Evolutionary conservation across 257 asterid genomes (phyloP).

Genomic region (Nicotiana tabacum): DNA sequence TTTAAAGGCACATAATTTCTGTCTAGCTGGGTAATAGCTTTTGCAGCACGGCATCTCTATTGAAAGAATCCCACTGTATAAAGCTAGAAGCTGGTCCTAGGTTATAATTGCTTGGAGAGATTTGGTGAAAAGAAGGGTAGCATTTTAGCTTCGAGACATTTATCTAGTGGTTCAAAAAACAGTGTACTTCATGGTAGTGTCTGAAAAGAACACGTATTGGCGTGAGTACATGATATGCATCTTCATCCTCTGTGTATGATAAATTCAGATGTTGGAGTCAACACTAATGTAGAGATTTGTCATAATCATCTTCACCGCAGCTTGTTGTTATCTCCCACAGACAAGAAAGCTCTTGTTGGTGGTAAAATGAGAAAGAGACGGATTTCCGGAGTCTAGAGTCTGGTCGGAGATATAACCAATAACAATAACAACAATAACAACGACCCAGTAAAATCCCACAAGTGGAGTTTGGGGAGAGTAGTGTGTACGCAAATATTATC

Average conservation of each 20-base stretch:
- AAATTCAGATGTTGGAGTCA: neutral
- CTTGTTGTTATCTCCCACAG: neutral
- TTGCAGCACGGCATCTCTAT: neutral
- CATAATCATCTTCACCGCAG: neutral
- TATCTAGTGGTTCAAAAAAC: neutral
- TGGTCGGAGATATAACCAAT: neutral
- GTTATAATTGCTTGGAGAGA: neutral
- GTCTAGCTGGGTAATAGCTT: neutral
- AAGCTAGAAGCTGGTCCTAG: neutral
- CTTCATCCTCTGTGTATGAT: neutral
- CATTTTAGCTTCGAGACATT: neutral
- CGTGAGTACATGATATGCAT: neutral
- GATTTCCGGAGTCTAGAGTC: neutral
- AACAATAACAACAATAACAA: no score
- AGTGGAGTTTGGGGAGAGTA: no score
- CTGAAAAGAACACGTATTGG: neutral
- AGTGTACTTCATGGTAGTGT: neutral
- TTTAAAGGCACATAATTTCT: neutral
- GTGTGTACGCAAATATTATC: no score
- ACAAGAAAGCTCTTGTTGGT: neutral
- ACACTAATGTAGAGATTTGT: neutral
- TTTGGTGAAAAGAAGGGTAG: neutral
- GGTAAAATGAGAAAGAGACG: neutral
- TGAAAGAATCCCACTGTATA: neutral
- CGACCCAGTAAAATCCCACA: no score